phyloP scores from a whole-genome alignment of 768 basidiomycete species.

The Gymnopilus junonius region DNA sequence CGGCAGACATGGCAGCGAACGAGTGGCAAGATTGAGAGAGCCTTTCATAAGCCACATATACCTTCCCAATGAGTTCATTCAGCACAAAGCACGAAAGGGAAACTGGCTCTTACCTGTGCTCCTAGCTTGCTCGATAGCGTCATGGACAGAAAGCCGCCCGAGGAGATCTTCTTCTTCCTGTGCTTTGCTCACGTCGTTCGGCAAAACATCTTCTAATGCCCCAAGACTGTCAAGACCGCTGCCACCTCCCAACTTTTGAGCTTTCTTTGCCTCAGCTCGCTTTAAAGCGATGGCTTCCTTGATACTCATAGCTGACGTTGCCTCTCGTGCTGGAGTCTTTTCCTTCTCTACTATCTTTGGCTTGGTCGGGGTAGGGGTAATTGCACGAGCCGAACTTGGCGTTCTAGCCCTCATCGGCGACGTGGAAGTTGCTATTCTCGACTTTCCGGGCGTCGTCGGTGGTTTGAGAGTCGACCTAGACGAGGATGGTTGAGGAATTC shows the following conservation, averaged over 20 bases:
- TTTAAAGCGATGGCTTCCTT: constrained; percentile 82
- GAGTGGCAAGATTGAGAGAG: constrained; percentile 74
- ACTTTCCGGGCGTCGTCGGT: constrained; percentile 29
- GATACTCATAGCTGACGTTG: constrained; percentile 49
- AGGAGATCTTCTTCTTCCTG: constrained; percentile 56
- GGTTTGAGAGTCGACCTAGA: constrained; percentile 32
- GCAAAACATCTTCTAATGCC: constrained; percentile 54
- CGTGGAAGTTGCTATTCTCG: constrained; percentile 21
- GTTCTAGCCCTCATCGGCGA: constrained; percentile 23
- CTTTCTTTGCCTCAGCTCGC: constrained; percentile 79
- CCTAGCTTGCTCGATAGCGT: constrained; percentile 78
- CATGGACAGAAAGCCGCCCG: constrained; percentile 69
- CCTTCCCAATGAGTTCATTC: constrained; percentile 52
- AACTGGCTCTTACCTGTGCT: constrained; percentile 65
- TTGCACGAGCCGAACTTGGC: constrained; percentile 25
- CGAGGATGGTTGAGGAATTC: constrained; percentile 36
- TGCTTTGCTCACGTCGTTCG: constrained; percentile 31
- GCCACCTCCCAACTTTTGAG: constrained; percentile 30
- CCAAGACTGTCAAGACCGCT: constrained; percentile 37
- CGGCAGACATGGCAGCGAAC: constrained; percentile 74
- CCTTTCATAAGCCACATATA: constrained; percentile 48
- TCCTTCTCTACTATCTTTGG: constrained; percentile 3
- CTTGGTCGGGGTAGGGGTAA: constrained; percentile 19
- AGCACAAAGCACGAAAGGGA: constrained; percentile 27
- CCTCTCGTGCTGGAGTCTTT: constrained; percentile 4